These are phyloP conservation scores for Gremmenia infestans DNA, from an alignment of 2,329 filamentous ascomycete species.

Conservation along the genomic window DNA sequence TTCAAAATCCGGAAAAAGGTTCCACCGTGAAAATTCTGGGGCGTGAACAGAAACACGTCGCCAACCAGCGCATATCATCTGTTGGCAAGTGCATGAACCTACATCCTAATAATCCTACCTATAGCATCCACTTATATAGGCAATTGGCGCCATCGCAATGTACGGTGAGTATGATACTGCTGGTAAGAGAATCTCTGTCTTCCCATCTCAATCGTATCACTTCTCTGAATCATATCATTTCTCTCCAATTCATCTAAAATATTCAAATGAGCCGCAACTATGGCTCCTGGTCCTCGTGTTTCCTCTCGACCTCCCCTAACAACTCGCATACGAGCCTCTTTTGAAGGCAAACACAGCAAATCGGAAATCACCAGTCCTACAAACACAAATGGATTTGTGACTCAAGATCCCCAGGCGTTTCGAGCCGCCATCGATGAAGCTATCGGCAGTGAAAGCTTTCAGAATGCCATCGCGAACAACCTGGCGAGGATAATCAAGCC, in stretches of 20 bases:
- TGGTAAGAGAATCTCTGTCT: conserved; percentile 11
- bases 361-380: conserved; percentile 11
- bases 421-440: conserved; percentile 26
- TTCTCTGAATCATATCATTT: conserved; percentile 1
- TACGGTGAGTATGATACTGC: conserved; percentile 12
- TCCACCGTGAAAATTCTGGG: background rate
- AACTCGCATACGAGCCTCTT: conserved; percentile 26
- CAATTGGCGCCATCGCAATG: conserved; percentile 13
- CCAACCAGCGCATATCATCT: conserved; percentile 14
- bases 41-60: conserved; percentile 21
- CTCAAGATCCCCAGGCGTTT: conserved; percentile 25
- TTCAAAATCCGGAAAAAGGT: conserved; percentile 3
- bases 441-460: conserved; percentile 28
- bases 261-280: conserved; percentile 11
- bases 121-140: conserved; percentile 21
- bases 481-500: conserved; percentile 29
- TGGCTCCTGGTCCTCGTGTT: conserved; percentile 25
- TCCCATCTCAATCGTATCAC: background rate
- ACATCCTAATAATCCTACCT: conserved; percentile 16
- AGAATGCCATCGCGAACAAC: conserved; percentile 28
- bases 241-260: background rate
- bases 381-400: conserved; percentile 14
- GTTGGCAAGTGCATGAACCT: conserved; percentile 17
- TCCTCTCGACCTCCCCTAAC: conserved; percentile 30
- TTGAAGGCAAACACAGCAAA: conserved; percentile 26